Evolutionary conservation across 139 green algal genomes (phyloP).

Genomic region (Chlorella sp.): DNA sequence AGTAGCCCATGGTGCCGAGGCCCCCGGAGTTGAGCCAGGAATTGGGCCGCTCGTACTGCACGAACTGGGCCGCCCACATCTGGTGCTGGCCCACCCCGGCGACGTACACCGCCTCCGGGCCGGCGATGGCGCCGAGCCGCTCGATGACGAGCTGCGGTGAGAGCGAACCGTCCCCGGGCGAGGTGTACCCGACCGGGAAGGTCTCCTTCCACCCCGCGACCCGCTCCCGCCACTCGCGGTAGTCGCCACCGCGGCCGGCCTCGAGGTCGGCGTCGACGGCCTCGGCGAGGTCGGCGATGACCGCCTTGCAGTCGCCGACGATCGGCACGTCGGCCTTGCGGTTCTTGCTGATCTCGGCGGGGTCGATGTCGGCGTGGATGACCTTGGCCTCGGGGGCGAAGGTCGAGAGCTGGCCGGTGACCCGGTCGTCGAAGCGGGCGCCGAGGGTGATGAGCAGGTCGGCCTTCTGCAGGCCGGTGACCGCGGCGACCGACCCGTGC

Average conservation of each 20-base stretch:
- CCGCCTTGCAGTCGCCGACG: too few species aligned
- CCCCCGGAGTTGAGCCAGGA: conserved; percentile 83
- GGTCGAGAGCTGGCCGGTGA: conserved; percentile 94
- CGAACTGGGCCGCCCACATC: conserved; percentile 98
- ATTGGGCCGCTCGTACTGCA: conserved; percentile 69
- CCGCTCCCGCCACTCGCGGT: conserved; percentile 78
- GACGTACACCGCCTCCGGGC: conserved; percentile 93
- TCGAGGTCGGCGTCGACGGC: too few species aligned
- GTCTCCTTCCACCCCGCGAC: too few species aligned
- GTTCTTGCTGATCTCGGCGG: conserved; percentile 99
- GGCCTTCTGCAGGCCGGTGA: conserved; percentile 87
- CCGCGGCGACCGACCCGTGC: conserved; percentile 95
- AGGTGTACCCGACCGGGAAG: too few species aligned
- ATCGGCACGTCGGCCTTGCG: conserved; percentile 83
- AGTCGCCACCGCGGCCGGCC: too few species aligned
- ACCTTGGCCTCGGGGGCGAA: conserved; percentile 88
- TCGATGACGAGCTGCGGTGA: too few species aligned
- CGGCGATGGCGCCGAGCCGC: conserved; percentile 84
- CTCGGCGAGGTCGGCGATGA: too few species aligned
- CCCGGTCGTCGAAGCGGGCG: conserved; percentile 97
- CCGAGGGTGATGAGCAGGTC: conserved; percentile 94
- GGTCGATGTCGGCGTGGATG: conserved; percentile 98
- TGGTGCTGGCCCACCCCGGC: conserved; percentile 99
- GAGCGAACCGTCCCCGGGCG: too few species aligned
- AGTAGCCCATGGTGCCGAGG: conserved; percentile 97